Conservation (phyloP, 257 asterid genomes). For the Penstemon barbatus region DNA sequence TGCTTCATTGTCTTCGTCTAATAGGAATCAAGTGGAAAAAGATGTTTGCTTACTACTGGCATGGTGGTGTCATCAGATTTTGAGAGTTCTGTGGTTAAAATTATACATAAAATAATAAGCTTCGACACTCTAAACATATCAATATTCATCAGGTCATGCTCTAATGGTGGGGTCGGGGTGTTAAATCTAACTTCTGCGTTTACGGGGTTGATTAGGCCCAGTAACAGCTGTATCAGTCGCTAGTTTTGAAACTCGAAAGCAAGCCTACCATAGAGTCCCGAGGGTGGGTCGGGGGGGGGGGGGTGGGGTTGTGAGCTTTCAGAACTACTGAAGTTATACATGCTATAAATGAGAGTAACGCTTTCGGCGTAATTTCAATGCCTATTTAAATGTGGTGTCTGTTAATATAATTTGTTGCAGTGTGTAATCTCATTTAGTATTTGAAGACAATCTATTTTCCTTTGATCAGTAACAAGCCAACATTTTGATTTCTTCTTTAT, state of each 20-base stretch:
- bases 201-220: too few relatives aligned
- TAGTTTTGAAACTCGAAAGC: too few relatives aligned
- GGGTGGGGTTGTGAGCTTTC: background rate
- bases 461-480: background rate
- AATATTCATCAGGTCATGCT: background rate
- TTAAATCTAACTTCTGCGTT: background rate
- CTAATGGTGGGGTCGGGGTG: background rate
- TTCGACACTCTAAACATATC: constrained; percentile 11
- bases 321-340: background rate
- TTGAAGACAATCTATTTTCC: background rate
- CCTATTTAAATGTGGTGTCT: background rate
- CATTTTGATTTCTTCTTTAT: background rate
- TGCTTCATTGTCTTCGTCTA: background rate
- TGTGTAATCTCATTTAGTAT: background rate
- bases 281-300: too few relatives aligned
- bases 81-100: constrained; percentile 3
- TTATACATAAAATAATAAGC: constrained; percentile 41
- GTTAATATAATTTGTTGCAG: background rate
- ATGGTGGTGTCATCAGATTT: background rate
- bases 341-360: background rate
- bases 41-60: background rate
- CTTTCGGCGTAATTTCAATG: background rate
- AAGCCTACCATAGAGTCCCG: too few relatives aligned
- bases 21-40: background rate
- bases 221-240: too few relatives aligned